Percentiles rank a stretch among this genome's conserved stretches.
phyloP scores from a whole-genome alignment of 495 filamentous ascomycete genomes.

The Achaetomiella virescens region DNA sequence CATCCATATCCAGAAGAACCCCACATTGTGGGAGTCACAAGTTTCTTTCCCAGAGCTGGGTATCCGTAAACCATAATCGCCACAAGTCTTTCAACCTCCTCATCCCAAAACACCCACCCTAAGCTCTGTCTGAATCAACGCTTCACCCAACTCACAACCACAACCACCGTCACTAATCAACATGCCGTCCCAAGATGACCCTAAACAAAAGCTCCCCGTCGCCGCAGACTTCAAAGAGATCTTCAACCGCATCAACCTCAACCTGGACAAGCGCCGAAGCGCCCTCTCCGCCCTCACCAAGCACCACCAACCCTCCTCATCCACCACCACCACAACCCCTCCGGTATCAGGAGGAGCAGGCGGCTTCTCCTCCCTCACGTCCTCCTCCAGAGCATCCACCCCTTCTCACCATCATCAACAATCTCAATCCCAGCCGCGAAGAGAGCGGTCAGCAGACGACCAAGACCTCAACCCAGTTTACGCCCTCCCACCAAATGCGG shows the following conservation, averaged over 20 bases:
- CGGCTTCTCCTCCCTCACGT: conserved; percentile 18
- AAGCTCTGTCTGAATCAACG: too few relatives aligned
- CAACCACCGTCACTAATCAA: background rate
- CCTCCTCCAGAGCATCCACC: background rate
- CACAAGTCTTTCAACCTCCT: background rate
- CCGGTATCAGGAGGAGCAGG: background rate
- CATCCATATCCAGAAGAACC: too few relatives aligned
- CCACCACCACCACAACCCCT: conserved; percentile 3
- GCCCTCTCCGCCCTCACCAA: conserved; percentile 13
- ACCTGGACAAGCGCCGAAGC: conserved; percentile 11
- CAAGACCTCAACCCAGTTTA: conserved; percentile 23
- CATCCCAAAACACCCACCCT: background rate
- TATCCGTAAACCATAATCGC: background rate
- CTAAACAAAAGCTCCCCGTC: conserved; percentile 13
- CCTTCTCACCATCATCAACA: background rate
- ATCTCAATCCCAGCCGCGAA: background rate
- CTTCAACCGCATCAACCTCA: conserved; percentile 33
- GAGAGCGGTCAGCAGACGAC: conserved; percentile 18
- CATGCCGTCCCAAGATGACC: background rate
- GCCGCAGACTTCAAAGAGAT: conserved; percentile 28
- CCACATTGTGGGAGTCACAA: too few relatives aligned
- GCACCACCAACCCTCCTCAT: conserved; percentile 7
- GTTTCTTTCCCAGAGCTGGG: too few relatives aligned
- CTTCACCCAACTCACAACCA: too few relatives aligned
- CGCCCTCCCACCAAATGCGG: conserved; percentile 32